Evolutionary conservation across 257 asterid genomes (phyloP).

Genomic region (Perilla frutescens): DNA sequence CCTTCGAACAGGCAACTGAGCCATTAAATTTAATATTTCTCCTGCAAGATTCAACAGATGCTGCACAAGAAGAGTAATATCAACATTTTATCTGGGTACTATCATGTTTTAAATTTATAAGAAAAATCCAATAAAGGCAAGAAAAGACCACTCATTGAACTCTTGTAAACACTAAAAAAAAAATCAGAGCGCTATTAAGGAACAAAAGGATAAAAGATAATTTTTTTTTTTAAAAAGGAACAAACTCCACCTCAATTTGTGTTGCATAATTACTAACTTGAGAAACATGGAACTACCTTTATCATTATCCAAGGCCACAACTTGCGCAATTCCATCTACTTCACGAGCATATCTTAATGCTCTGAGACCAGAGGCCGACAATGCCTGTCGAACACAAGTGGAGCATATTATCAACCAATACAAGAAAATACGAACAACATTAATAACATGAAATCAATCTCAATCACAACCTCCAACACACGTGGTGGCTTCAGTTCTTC

Average conservation of each 20-base stretch:
- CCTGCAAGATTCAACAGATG: slow-evolving; percentile 89
- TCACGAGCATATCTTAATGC: slow-evolving; percentile 96
- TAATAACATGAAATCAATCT: slow-evolving; percentile 18
- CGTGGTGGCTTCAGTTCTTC: slow-evolving; percentile 70
- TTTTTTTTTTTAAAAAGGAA: neutral
- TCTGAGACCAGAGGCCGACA: slow-evolving; percentile 97
- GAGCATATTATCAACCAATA: slow-evolving; percentile 5
- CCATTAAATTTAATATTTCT: slow-evolving; percentile 96
- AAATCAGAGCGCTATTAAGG: neutral
- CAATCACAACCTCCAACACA: slow-evolving; percentile 78
- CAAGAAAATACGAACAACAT: slow-evolving; percentile 5
- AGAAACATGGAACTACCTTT: slow-evolving; percentile 53
- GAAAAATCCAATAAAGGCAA: neutral
- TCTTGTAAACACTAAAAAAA: too few species aligned
- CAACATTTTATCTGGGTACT: neutral
- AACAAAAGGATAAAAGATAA: neutral
- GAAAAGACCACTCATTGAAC: too few species aligned
- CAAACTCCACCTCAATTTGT: neutral
- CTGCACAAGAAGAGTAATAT: slow-evolving; percentile 53
- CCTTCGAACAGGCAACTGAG: slow-evolving; percentile 81
- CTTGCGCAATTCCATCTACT: slow-evolving; percentile 89
- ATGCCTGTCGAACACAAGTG: slow-evolving; percentile 57
- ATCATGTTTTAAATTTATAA: slow-evolving; percentile 8
- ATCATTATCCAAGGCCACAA: slow-evolving; percentile 94
- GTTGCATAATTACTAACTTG: neutral